phyloP scores from a whole-genome alignment of 2,329 filamentous ascomycete species.

The Paraconiothyrium brasiliense region DNA sequence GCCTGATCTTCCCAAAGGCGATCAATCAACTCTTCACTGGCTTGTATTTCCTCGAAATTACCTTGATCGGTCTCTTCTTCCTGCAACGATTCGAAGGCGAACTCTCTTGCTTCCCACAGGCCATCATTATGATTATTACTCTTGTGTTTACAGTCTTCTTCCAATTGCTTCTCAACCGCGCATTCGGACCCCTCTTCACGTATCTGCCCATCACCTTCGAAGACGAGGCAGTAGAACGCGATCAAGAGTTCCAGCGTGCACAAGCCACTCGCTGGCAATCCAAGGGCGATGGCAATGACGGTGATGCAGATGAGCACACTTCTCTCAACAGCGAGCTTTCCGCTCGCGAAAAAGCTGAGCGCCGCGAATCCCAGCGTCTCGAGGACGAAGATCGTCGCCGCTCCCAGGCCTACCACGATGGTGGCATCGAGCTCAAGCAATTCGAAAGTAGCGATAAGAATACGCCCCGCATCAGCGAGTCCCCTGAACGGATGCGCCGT shows the following conservation, averaged over 20 bases:
- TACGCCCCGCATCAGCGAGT: conserved; percentile 20
- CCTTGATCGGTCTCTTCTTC: conserved; percentile 89
- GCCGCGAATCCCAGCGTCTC: conserved; percentile 44
- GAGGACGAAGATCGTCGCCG: conserved; percentile 35
- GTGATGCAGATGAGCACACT: conserved; percentile 59
- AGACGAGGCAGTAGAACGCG: conserved; percentile 90
- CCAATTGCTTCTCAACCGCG: conserved; percentile 81
- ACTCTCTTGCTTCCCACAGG: conserved; percentile 76
- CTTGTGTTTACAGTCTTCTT: conserved; percentile 76
- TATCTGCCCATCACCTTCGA: conserved; percentile 96
- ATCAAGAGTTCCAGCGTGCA: conserved; percentile 84
- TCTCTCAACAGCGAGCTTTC: conserved; percentile 58
- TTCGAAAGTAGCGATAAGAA: conserved; percentile 26
- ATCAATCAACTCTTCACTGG: conserved; percentile 97
- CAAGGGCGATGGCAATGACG: conserved; percentile 40
- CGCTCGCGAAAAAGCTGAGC: conserved; percentile 40
- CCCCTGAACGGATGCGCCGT: conserved; percentile 32
- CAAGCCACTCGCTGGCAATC: conserved; percentile 76
- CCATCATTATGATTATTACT: conserved; percentile 82
- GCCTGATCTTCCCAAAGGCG: conserved; percentile 87
- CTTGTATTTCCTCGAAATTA: conserved; percentile 93
- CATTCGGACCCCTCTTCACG: conserved; percentile 84
- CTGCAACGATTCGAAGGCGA: conserved; percentile 69
- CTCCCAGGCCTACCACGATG: conserved; percentile 27
- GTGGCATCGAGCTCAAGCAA: conserved; percentile 41